Conservation (phyloP, 176 grass and related monocot genomes). For the Oryza glaberrima region DNA sequence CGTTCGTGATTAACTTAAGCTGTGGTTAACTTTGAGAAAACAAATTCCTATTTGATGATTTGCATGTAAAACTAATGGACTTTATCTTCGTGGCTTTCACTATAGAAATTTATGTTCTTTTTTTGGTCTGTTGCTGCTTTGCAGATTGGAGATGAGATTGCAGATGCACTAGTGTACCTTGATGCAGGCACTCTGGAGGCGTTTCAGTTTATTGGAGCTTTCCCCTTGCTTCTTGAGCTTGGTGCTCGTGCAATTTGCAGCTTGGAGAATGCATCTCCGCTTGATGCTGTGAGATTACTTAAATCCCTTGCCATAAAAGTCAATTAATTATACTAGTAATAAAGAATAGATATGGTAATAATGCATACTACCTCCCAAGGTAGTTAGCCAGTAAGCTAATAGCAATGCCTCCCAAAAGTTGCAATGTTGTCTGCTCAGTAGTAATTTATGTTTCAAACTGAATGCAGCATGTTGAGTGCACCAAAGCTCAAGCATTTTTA, state of each 20-base stretch:
- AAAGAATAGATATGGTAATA: not conserved
- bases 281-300: constrained; percentile 69
- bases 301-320: not conserved
- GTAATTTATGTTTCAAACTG: not conserved
- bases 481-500: constrained; percentile 1
- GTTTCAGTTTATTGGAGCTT: constrained; percentile 82
- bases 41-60: not conserved
- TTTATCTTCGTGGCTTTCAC: not conserved
- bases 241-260: constrained; percentile 65
- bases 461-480: not conserved
- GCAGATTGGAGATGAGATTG: constrained; percentile 80
- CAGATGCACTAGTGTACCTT: constrained; percentile 61
- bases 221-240: constrained; percentile 78
- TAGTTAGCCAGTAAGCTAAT: not conserved
- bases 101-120: not conserved
- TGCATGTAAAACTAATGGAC: not conserved
- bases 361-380: not conserved
- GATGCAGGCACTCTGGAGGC: constrained; percentile 77
- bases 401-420: not conserved
- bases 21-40: not conserved
- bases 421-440: not conserved
- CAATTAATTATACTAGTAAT: not conserved
- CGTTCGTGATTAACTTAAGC: not conserved
- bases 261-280: constrained; percentile 74
- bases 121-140: constrained; percentile 22